phyloP scores from a whole-genome alignment of 257 asterid genomes.

The Thymus mandschuricus region DNA sequence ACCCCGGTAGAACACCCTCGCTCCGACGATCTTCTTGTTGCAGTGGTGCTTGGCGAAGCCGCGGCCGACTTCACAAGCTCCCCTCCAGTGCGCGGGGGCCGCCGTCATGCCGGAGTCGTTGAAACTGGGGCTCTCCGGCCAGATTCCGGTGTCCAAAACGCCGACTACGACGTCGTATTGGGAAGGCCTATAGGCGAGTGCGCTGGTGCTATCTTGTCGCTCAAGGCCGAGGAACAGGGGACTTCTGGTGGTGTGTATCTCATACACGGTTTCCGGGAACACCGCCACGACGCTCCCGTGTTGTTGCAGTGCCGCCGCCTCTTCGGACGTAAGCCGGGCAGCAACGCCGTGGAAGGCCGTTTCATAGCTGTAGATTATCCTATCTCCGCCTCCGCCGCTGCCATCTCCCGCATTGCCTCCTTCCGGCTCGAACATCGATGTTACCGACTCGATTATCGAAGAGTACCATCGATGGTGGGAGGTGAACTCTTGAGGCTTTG shows the following conservation, averaged over 20 bases:
- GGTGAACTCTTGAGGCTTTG: conserved; percentile 69
- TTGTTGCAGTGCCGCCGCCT: conserved; percentile 41
- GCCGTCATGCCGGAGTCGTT: conserved; percentile 69
- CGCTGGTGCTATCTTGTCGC: conserved; percentile 39
- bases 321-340: conserved; percentile 61
- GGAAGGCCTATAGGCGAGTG: conserved; percentile 34
- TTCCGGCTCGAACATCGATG: conserved; percentile 13
- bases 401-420: background rate
- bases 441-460: conserved; percentile 57
- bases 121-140: conserved; percentile 97
- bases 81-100: conserved; percentile 71
- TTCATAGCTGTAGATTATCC: conserved; percentile 71
- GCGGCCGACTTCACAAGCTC: conserved; percentile 72
- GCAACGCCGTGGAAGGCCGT: conserved; percentile 91
- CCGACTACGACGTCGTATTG: conserved; percentile 72
- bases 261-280: conserved; percentile 64
- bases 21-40: conserved; percentile 78
- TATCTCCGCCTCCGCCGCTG: conserved; percentile 26
- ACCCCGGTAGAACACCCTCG: conserved; percentile 73
- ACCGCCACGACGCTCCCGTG: conserved; percentile 59
- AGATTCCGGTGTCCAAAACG: conserved; percentile 83
- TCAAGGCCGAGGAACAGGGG: conserved; percentile 82
- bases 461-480: conserved; percentile 74
- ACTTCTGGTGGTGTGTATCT: conserved; percentile 90
- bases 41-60: conserved; percentile 65